A percentile compares a stretch with the other conserved stretches of the same genome.
Evolutionary conservation across 2,329 filamentous ascomycete genomes (phyloP).

Genomic region (Dendrostoma leiphaemia): DNA sequence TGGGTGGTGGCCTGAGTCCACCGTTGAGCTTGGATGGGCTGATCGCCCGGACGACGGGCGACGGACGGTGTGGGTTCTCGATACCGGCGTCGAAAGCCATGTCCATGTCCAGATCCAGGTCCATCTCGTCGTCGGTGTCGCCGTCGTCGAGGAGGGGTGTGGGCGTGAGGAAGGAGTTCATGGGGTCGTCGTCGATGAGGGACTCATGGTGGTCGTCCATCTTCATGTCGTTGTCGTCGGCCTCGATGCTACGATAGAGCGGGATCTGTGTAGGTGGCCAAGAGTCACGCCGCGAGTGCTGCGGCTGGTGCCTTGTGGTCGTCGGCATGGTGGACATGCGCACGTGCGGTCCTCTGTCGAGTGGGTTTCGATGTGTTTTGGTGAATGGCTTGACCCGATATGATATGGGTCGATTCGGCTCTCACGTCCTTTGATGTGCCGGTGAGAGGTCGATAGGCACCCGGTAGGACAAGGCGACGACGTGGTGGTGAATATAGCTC

Average conservation of each 20-base stretch:
- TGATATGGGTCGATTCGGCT: neutral
- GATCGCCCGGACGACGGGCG: conserved; percentile 50
- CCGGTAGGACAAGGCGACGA: conserved; percentile 14
- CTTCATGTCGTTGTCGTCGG: conserved; percentile 35
- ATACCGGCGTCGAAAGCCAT: conserved; percentile 56
- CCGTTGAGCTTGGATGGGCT: conserved; percentile 56
- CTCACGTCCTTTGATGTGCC: neutral
- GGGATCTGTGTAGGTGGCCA: conserved; percentile 53
- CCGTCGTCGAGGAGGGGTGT: conserved; percentile 40
- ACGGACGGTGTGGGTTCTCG: conserved; percentile 45
- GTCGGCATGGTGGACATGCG: conserved; percentile 4
- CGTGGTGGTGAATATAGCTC: no score
- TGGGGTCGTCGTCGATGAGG: conserved; percentile 49
- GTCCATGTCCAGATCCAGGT: conserved; percentile 43
- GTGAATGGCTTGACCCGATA: neutral
- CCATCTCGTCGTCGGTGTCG: conserved; percentile 35
- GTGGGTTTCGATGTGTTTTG: neutral
- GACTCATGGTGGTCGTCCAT: conserved; percentile 39
- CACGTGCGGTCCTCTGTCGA: neutral
- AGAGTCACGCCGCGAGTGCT: conserved; percentile 38
- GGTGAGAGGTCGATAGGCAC: neutral
- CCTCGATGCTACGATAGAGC: conserved; percentile 41
- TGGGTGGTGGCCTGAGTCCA: conserved; percentile 42
- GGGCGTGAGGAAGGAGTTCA: conserved; percentile 56
- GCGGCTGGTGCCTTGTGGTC: conserved; percentile 1